Percentiles rank a stretch among this genome's conserved stretches.
phyloP scores from a whole-genome alignment of 2,329 filamentous ascomycete species.

The Colletotrichum zoysiae region DNA sequence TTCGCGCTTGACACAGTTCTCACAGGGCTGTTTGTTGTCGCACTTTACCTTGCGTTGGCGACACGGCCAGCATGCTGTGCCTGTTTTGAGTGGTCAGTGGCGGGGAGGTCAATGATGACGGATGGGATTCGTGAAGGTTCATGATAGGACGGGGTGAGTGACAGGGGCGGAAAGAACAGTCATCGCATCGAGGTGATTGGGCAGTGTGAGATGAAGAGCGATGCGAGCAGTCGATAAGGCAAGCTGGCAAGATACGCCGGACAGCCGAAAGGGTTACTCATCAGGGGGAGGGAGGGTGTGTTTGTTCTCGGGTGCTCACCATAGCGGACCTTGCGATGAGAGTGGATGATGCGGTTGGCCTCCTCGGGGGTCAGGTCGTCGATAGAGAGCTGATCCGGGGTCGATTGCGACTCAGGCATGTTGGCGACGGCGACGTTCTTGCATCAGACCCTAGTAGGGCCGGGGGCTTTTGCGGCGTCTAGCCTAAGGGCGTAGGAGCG shows the following conservation, averaged over 20 bases:
- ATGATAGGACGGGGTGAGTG: not conserved
- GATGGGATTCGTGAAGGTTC: not conserved
- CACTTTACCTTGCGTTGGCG: slow-evolving; percentile 77
- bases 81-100: slow-evolving; percentile 50
- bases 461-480: not conserved
- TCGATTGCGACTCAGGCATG: slow-evolving; percentile 61
- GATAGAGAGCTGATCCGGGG: slow-evolving; percentile 60
- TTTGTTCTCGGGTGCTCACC: slow-evolving; percentile 59
- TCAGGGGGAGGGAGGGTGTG: not conserved
- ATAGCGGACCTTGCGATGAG: slow-evolving; percentile 76
- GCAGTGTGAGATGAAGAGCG: slow-evolving; percentile 2
- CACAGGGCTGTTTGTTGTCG: slow-evolving; percentile 76
- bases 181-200: not conserved
- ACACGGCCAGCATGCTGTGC: slow-evolving; percentile 76
- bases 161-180: not conserved
- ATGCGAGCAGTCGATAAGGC: not conserved
- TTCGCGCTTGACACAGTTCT: slow-evolving; percentile 76
- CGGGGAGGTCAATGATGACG: not conserved
- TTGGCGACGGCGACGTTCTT: slow-evolving; percentile 24
- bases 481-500: not conserved
- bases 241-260: not conserved
- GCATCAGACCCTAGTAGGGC: slow-evolving; percentile 25
- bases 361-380: slow-evolving; percentile 74
- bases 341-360: slow-evolving; percentile 76
- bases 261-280: not conserved